A percentile compares a stretch with the other conserved stretches of the same genome.
Conservation (phyloP, 176 grass and related monocot species). For the Alopecurus myosuroides region DNA sequence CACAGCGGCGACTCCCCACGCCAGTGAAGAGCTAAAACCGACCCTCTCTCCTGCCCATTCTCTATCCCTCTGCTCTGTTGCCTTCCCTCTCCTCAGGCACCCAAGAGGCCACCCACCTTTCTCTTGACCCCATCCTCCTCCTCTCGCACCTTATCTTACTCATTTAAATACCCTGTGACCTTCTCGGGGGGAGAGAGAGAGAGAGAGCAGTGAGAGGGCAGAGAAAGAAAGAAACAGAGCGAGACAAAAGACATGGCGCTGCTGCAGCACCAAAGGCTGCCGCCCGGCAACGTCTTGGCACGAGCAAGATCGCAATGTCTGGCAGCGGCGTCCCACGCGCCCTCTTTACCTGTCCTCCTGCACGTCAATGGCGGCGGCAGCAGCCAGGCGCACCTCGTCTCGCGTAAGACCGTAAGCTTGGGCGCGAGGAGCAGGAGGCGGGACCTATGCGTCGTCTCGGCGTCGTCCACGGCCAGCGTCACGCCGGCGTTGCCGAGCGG, state of each 20-base stretch:
- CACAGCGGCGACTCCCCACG: constrained; percentile 28
- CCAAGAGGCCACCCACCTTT: constrained; percentile 13
- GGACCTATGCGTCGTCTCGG: background rate
- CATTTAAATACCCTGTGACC: constrained; percentile 38
- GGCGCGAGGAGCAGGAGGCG: background rate
- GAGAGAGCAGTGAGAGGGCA: background rate
- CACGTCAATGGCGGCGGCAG: constrained; percentile 8
- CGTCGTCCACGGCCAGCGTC: background rate
- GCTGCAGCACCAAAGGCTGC: constrained; percentile 36
- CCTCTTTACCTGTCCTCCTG: constrained; percentile 15
- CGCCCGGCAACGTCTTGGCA: constrained; percentile 19
- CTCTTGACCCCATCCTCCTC: constrained; percentile 3
- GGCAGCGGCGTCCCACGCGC: constrained; percentile 29
- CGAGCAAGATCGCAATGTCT: constrained; percentile 5
- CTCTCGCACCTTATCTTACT: constrained; percentile 39
- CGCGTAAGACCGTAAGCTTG: background rate
- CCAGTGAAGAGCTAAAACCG: constrained; percentile 19
- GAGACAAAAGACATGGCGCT: constrained; percentile 36
- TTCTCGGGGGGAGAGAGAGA: background rate
- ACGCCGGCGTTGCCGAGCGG: background rate
- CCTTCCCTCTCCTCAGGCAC: constrained; percentile 1
- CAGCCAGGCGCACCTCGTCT: background rate
- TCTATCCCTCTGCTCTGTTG: no score
- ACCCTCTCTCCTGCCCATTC: background rate
- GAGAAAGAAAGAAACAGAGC: background rate